Evolutionary conservation across 495 filamentous ascomycete genomes (phyloP).

Genomic region (Penicillium dipodomyicola): DNA sequence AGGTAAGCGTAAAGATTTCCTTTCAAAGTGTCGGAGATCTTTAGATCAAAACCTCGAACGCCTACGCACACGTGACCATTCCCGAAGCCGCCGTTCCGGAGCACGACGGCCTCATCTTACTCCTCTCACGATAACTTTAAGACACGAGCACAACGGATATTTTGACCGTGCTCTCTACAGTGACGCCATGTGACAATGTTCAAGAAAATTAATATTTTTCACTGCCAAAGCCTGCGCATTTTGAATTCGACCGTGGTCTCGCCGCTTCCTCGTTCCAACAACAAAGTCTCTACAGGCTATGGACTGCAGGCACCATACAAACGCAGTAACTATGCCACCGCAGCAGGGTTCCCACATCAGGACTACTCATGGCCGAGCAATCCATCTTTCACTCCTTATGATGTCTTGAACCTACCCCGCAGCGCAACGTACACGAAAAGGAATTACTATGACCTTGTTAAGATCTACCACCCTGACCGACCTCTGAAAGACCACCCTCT

Average conservation of each 20-base stretch:
- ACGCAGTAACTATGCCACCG: constrained; percentile 34
- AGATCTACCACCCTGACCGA: constrained; percentile 91
- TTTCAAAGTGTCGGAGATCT: constrained; percentile 5
- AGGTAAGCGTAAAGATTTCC: neutral
- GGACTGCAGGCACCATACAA: constrained; percentile 2
- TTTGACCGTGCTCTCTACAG: constrained; percentile 23
- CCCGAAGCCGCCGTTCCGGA: constrained; percentile 8
- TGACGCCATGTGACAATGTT: constrained; percentile 42
- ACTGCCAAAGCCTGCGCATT: constrained; percentile 29
- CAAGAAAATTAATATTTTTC: constrained; percentile 30
- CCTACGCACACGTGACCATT: constrained; percentile 26
- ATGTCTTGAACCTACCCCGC: constrained; percentile 69
- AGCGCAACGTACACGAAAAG: constrained; percentile 72
- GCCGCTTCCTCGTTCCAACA: constrained; percentile 15
- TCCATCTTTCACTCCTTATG: constrained; percentile 71
- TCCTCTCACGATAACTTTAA: constrained; percentile 1
- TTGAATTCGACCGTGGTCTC: constrained; percentile 25
- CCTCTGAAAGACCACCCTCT: constrained; percentile 50
- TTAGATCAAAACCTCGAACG: constrained; percentile 14
- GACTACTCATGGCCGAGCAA: constrained; percentile 40
- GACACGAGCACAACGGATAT: constrained; percentile 15
- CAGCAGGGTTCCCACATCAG: constrained; percentile 22
- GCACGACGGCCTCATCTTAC: neutral
- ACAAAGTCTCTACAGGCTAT: neutral
- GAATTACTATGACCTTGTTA: constrained; percentile 85